Evolutionary conservation across 1,284 basidiomycete genomes (phyloP).

Genomic region (Heliocybe sulcata): DNA sequence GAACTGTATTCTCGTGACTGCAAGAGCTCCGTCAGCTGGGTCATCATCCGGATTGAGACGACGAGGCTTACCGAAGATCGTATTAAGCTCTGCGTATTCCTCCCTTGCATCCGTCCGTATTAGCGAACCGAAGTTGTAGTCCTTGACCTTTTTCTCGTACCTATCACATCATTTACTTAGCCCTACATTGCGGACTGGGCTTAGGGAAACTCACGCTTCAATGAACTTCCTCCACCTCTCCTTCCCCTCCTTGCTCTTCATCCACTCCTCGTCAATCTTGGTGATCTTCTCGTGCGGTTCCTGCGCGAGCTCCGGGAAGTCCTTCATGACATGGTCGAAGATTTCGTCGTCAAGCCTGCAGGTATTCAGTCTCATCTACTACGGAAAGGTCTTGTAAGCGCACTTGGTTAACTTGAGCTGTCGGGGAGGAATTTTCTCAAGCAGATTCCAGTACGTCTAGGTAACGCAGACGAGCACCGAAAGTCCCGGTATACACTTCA

Average conservation of each 20-base stretch:
- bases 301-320: slow-evolving; percentile 81
- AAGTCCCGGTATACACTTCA: neutral
- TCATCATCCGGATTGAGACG: neutral
- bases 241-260: slow-evolving; percentile 93
- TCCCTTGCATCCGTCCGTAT: slow-evolving; percentile 77
- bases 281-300: slow-evolving; percentile 59
- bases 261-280: slow-evolving; percentile 86
- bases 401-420: slow-evolving; percentile 80
- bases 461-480: slow-evolving; percentile 3
- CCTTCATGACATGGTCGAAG: slow-evolving; percentile 65
- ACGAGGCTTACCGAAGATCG: slow-evolving; percentile 76
- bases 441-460: slow-evolving; percentile 95
- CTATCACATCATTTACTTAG: slow-evolving; percentile 22
- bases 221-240: slow-evolving; percentile 91
- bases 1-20: slow-evolving; percentile 81
- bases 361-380: neutral
- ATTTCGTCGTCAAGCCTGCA: slow-evolving; percentile 88
- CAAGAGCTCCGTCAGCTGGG: neutral
- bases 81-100: slow-evolving; percentile 91
- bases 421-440: slow-evolving; percentile 76
- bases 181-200: too few relatives aligned
- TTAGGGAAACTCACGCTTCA: slow-evolving; percentile 52
- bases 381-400: slow-evolving; percentile 1
- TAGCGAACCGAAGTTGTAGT: slow-evolving; percentile 97
- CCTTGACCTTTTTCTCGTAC: slow-evolving; percentile 84